phyloP scores from a whole-genome alignment of 148 eudicot species.

The Pharnaceum exiguum region DNA sequence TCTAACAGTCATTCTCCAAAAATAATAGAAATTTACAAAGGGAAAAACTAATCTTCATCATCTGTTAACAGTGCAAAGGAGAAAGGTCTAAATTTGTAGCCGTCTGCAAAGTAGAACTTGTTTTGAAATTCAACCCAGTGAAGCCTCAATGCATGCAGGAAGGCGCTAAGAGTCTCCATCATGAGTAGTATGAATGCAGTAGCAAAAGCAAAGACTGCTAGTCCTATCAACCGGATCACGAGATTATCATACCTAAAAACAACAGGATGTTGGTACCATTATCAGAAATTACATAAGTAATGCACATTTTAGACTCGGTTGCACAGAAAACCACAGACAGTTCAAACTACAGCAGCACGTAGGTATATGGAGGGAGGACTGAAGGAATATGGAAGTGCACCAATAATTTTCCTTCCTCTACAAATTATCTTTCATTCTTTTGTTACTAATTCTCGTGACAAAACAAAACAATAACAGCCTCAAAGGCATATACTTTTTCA shows the following conservation, averaged over 20 bases:
- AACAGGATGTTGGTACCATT: not conserved
- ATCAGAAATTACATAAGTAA: not conserved
- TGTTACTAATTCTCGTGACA: too few relatives aligned
- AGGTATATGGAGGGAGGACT: too few relatives aligned
- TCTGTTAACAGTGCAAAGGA: slow-evolving; percentile 77
- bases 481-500: too few relatives aligned
- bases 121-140: slow-evolving; percentile 97
- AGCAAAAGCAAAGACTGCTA: slow-evolving; percentile 79
- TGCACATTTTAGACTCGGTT: not conserved
- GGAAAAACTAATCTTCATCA: slow-evolving; percentile 63
- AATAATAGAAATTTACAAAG: slow-evolving; percentile 27
- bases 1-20: slow-evolving; percentile 19
- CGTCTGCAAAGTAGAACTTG: slow-evolving; percentile 93
- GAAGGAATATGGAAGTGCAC: too few relatives aligned
- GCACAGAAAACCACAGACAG: not conserved
- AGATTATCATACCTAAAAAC: slow-evolving; percentile 70
- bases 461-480: too few relatives aligned
- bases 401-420: too few relatives aligned
- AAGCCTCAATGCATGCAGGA: slow-evolving; percentile 96
- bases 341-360: too few relatives aligned
- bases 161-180: slow-evolving; percentile 98
- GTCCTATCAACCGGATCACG: slow-evolving; percentile 62
- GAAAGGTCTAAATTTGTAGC: slow-evolving; percentile 90
- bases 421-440: too few relatives aligned
- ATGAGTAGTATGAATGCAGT: slow-evolving; percentile 88